Evolutionary conservation across 2,329 filamentous ascomycete species (phyloP), one percentile per base, ranked within the genome.

Genomic region (Talaromyces sp.): DNA sequence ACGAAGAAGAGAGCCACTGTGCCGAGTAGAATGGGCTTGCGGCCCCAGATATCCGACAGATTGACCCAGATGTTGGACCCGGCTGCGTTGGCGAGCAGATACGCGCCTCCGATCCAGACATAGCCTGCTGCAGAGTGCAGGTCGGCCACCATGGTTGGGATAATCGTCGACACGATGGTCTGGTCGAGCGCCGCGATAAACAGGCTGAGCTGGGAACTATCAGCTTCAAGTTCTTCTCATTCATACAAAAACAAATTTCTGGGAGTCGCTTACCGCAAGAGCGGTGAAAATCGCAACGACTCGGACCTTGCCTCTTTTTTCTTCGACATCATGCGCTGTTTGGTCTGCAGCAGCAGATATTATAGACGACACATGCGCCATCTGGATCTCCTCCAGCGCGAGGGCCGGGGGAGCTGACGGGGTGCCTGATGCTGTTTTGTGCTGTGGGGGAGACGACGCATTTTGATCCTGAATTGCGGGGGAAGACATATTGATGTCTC

Each of bases 41-140:
- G 78, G 16, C 83, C 83, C 80, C 82, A 86, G 40, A 86, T 86
- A 65, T 86, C 83, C 3, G 78, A 81, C 1, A 84, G 67, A 57
- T 84, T 85, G 3, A 87, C 88, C 89, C 89, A 92, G n/a, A 89
- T 83, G 0, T 89, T 88, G 0, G 84, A 85, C 1, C 82, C 82
- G 0, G 89, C 87, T 0, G 89, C 87, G 68, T 86, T 86, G 16
- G 87, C 87, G 10, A 93, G 83, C 3, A 92, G 79, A 72, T 89
- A 93, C 0, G 89, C 85, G 31, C 84, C 87, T 0, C 89, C 90
- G 63, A 94, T 89, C 91, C 90, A 93, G 14, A 87, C 86, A 74
- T 92, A 93, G 28, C 89, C 89, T 16, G 84, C 79, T 3, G 85
- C 85, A 5, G 89, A 89, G 52, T 86, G 70, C 64, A 93, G 84